phyloP scores from a whole-genome alignment of 345 rosid species.

The Hypericum perforatum region DNA sequence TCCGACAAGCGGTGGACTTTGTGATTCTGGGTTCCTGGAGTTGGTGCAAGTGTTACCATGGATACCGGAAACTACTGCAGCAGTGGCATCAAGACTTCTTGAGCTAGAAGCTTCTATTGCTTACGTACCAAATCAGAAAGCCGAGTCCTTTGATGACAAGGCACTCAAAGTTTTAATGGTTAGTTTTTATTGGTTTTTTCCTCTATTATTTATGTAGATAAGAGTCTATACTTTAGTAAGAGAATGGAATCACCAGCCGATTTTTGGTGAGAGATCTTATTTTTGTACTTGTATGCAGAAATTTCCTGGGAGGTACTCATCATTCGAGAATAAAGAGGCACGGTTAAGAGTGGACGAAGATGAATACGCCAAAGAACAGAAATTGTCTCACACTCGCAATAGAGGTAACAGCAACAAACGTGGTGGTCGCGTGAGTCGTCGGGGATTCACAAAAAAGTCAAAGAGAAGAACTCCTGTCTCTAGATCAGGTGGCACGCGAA shows the following conservation, averaged over 20 bases:
- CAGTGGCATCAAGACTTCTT: constrained; percentile 75
- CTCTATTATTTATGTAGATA: background rate
- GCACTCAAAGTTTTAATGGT: constrained; percentile 38
- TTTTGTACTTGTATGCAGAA: constrained; percentile 35
- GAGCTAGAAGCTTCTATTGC: constrained; percentile 63
- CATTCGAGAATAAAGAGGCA: constrained; percentile 39
- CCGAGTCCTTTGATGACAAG: constrained; percentile 38
- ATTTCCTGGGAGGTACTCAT: constrained; percentile 36
- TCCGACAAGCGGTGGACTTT: constrained; percentile 10
- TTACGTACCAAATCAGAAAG: constrained; percentile 49
- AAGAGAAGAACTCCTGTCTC: constrained; percentile 38
- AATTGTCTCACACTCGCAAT: constrained; percentile 24
- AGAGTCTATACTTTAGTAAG: no score
- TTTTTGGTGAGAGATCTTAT: background rate
- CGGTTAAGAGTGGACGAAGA: constrained; percentile 33
- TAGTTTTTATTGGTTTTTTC: constrained; percentile 21
- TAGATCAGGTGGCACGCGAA: constrained; percentile 33
- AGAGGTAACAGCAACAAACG: constrained; percentile 46
- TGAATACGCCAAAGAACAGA: constrained; percentile 24
- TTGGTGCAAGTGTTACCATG: constrained; percentile 75
- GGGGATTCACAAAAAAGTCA: constrained; percentile 39
- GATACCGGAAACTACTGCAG: constrained; percentile 84
- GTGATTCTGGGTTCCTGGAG: constrained; percentile 21
- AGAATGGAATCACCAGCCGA: no score
- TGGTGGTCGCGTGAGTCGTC: constrained; percentile 45